Conservation (phyloP, 1,284 basidiomycete genomes). For the Mycosarcoma maydis region DNA sequence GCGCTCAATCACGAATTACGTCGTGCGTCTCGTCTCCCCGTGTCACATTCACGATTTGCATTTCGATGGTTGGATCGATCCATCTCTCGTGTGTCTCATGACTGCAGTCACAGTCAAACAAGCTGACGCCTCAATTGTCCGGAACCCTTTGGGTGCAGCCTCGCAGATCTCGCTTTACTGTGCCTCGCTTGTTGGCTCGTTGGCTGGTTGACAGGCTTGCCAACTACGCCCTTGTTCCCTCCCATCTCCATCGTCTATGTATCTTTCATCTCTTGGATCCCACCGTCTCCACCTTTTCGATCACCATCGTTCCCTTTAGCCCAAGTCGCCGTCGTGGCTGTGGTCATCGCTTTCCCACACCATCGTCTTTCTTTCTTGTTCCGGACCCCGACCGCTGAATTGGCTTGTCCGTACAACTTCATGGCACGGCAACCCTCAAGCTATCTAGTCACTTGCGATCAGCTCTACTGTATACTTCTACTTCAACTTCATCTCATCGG, state of each 20-base stretch:
- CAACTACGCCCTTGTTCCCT: neutral
- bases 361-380: neutral
- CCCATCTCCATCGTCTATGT: slow-evolving; percentile 1
- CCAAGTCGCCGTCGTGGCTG: neutral
- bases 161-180: slow-evolving; percentile 16
- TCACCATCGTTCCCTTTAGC: no score
- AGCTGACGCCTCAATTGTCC: no score
- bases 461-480: no score
- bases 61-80: slow-evolving; percentile 4
- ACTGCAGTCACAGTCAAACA: neutral
- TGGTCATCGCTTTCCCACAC: neutral
- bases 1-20: neutral
- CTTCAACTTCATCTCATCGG: slow-evolving; percentile 12
- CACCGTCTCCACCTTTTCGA: no score
- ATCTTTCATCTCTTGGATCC: neutral
- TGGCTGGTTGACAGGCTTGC: neutral
- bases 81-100: neutral
- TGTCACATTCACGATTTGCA: neutral
- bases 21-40: neutral
- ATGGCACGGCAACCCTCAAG: slow-evolving; percentile 2
- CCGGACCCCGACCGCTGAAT: slow-evolving; percentile 7
- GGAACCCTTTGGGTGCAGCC: neutral
- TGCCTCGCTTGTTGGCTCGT: slow-evolving; percentile 4
- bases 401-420: slow-evolving; percentile 5
- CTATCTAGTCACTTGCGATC: slow-evolving; percentile 2